phyloP scores from a whole-genome alignment of 441 rosid species.

The Caryocar brasiliense region DNA sequence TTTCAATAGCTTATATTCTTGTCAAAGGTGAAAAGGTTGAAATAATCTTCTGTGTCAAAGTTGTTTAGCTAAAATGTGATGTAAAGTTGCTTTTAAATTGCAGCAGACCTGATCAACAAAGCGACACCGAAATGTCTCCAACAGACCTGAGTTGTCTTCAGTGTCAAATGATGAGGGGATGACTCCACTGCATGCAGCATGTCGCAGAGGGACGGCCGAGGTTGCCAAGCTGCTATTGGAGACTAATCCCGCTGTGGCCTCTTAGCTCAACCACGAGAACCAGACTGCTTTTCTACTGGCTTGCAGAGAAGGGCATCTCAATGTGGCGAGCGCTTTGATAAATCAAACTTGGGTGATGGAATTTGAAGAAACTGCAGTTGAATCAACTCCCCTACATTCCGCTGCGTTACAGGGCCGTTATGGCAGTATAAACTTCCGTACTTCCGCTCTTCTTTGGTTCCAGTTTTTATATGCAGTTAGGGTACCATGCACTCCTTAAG shows the following conservation, averaged over 20 bases:
- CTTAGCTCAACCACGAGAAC: not conserved
- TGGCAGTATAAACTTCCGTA: too few relatives aligned
- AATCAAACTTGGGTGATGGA: not conserved
- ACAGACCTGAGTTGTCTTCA: slow-evolving; percentile 1
- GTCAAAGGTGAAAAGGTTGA: too few relatives aligned
- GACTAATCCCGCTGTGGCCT: not conserved
- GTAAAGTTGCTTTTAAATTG: too few relatives aligned
- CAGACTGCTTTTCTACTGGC: slow-evolving; percentile 10
- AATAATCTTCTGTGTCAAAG: too few relatives aligned
- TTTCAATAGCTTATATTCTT: too few relatives aligned
- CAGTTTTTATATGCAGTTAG: too few relatives aligned
- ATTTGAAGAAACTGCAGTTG: not conserved
- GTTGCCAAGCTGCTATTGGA: not conserved
- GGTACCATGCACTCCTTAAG: too few relatives aligned
- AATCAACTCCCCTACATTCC: not conserved
- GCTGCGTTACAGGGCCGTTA: not conserved
- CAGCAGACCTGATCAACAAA: too few relatives aligned
- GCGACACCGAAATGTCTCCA: too few relatives aligned
- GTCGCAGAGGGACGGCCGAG: slow-evolving; percentile 1
- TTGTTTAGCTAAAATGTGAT: too few relatives aligned
- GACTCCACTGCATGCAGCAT: slow-evolving; percentile 13
- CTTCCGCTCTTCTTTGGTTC: too few relatives aligned
- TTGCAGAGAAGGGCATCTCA: slow-evolving; percentile 1
- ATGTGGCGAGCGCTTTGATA: not conserved
- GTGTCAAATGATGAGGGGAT: not conserved